Evolutionary conservation across 495 filamentous ascomycete genomes (phyloP), one percentile per base, ranked within the genome.

Genomic region (Tuber magnatum): DNA sequence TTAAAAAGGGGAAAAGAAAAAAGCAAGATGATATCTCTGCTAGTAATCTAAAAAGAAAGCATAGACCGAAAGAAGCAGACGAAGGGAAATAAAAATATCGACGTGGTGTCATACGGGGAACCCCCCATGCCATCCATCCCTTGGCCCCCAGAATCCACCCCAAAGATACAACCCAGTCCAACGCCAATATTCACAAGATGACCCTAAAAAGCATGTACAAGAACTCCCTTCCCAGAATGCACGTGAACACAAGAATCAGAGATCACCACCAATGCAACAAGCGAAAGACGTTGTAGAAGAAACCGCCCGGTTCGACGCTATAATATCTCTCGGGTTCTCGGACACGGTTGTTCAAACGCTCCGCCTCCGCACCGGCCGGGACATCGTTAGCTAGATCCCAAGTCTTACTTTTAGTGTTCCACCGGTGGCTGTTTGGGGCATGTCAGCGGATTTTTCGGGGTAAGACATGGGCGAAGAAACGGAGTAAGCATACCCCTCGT

Each of bases 401-500:
- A 22, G 73, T 76, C 38, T 81, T 82, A 7, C 28, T 81, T 51
- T 81, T 74, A 9, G 78, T 78, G 44, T 81, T 82, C 80, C 80
- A 82, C n/a, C 80, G 80, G 56, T 82, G 80, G 32, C 75, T 76
- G 24, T 44, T 40, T 32, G 41, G 38, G 39, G 12, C 4, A 12
- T 44, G 69, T 75, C 38, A 75, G 44, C 38, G 44, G 32, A 22
- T 24, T n/a, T 51, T 32, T 32, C 24, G 35, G 39, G 20, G 14
- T 14, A 44, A 44, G 35, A 39, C n/a, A 41, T 24, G 69, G 24
- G 18, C 9, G 24, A 38, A 16, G 42, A 0, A 71, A 12, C 40
- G 73, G 71, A 24, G 48, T 44, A 71, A 44, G 86, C 87, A 84
- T 80, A 92, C 88, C 88, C 90, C 75, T 87, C 84, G 83, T 89